Conservation (phyloP, 805 yeast genomes). For the Nakazawaea wickerhamii region DNA sequence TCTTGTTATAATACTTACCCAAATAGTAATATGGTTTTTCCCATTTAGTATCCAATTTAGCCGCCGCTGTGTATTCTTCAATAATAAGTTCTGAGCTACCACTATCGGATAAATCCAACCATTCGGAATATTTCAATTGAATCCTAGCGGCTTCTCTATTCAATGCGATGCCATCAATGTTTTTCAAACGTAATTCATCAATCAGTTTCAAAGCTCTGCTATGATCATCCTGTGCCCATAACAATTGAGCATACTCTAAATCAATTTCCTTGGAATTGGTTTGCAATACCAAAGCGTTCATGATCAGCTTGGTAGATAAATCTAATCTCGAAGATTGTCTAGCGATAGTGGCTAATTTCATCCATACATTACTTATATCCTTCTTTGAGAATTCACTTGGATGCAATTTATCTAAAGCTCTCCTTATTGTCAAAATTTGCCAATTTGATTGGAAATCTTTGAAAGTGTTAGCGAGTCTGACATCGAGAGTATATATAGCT, state of each 20-base stretch:
- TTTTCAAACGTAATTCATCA: conserved; percentile 1
- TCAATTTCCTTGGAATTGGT: conserved; percentile 41
- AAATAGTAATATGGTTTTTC: conserved; percentile 77
- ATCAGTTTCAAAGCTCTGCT: conserved; percentile 65
- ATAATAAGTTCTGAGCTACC: conserved; percentile 71
- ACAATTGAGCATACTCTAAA: conserved; percentile 70
- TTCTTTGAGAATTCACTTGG: conserved; percentile 15
- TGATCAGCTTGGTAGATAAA: conserved; percentile 62
- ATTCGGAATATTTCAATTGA: conserved; percentile 76
- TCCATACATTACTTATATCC: conserved; percentile 45
- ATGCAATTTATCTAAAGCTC: conserved; percentile 29
- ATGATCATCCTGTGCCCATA: conserved; percentile 88
- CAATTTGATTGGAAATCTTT: conserved; percentile 56
- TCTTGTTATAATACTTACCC: conserved; percentile 74
- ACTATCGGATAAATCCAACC: conserved; percentile 85
- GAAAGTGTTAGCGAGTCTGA: conserved; percentile 30
- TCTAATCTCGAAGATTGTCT: conserved; percentile 65
- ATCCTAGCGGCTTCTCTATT: conserved; percentile 30
- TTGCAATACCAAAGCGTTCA: conserved; percentile 46
- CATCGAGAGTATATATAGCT: conserved; percentile 14
- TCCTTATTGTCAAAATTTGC: conserved; percentile 54
- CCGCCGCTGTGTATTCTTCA: conserved; percentile 59
- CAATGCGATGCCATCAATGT: background rate
- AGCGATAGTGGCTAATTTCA: conserved; percentile 58
- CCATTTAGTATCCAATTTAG: conserved; percentile 50